phyloP scores from a whole-genome alignment of 2,329 filamentous ascomycete genomes.

The Aspergillus proliferans region DNA sequence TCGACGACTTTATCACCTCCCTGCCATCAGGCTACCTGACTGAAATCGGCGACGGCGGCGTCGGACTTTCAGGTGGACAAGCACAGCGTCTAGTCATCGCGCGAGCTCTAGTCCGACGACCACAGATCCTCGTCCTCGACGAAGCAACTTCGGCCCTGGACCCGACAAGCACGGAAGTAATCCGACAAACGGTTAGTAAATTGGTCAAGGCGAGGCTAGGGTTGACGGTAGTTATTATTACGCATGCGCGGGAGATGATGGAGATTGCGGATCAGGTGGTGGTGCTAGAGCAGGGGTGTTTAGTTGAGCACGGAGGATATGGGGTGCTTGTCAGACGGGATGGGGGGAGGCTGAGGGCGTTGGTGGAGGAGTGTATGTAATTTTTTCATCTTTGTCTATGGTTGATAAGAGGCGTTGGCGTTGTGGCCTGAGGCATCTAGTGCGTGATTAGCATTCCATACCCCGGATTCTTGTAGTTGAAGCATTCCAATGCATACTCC shows the following conservation, averaged over 20 bases:
- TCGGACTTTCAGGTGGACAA: conserved; percentile 71
- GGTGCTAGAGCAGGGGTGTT: conserved; percentile 61
- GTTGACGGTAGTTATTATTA: conserved; percentile 72
- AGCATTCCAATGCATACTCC: too few species aligned
- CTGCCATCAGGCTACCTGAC: conserved; percentile 69
- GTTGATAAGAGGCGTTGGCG: too few species aligned
- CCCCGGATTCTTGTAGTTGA: neutral
- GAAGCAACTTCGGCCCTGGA: conserved; percentile 83
- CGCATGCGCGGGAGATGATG: conserved; percentile 84
- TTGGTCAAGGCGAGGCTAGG: conserved; percentile 42
- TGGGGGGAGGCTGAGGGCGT: conserved; percentile 43
- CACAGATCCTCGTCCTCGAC: conserved; percentile 71
- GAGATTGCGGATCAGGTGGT: conserved; percentile 65
- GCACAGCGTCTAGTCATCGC: conserved; percentile 77
- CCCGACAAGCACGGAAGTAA: conserved; percentile 55
- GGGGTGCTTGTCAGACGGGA: conserved; percentile 47
- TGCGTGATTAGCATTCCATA: neutral
- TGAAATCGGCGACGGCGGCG: conserved; percentile 67
- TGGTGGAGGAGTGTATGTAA: conserved; percentile 18
- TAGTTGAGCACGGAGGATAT: conserved; percentile 65
- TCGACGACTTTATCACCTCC: conserved; percentile 69
- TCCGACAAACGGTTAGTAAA: conserved; percentile 56
- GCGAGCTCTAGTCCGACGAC: conserved; percentile 65
- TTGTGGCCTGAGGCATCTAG: too few species aligned
- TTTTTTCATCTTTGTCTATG: neutral